Evolutionary conservation across 768 basidiomycete genomes (phyloP), one percentile per base, ranked within the genome.

Genomic region (Lactarius deliciosus): DNA sequence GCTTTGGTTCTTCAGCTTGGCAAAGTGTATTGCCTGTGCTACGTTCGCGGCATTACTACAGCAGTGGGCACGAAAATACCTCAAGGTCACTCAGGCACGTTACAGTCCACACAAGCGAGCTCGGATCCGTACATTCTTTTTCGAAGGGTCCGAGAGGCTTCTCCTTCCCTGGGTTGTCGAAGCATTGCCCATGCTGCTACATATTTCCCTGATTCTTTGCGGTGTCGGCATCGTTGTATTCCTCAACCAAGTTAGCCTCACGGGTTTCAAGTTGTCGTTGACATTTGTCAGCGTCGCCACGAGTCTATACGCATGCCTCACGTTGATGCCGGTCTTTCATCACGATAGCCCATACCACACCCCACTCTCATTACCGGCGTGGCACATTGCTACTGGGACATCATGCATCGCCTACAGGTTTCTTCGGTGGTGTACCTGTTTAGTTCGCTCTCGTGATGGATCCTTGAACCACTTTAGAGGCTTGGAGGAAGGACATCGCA

Each of bases 151-250:
- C 25, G 25, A 41, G 20, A 30, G 5, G 5, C 16, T 63, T 3
- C 53, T 34, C 41, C 16, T 66, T 18, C 40, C 54, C 2, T 22
- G 25, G 50, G 34, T n/a, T 0, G 22, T 45, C 2, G 65, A 66
- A 13, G 41, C 9, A 5, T 15, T 69, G 10, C 68, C 68, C 13
- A 2, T 58, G 1, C 22, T 68, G 18, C 45, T 69, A 32, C 64
- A 57, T 32, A 18, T 25, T 38, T 68, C 57, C 2, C 30, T 67
- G 10, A 56, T 64, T 56, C 10, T 67, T 16, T 64, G 64, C 63
- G 11, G 64, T 50, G 34, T 25, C 30, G 65, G 65, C 25, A 43
- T 66, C 20, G 18, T 55, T 25, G 30, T 45, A 5, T 66, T 63
- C 25, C 22, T 66, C n/a, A 43, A 25, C 18, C 41, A 50, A n/a